A percentile compares a stretch with the other conserved stretches of the same genome.
These are phyloP conservation scores for Klebsormidium nitens DNA, from an alignment of 139 green algal genomes.

Conservation along the genomic window DNA sequence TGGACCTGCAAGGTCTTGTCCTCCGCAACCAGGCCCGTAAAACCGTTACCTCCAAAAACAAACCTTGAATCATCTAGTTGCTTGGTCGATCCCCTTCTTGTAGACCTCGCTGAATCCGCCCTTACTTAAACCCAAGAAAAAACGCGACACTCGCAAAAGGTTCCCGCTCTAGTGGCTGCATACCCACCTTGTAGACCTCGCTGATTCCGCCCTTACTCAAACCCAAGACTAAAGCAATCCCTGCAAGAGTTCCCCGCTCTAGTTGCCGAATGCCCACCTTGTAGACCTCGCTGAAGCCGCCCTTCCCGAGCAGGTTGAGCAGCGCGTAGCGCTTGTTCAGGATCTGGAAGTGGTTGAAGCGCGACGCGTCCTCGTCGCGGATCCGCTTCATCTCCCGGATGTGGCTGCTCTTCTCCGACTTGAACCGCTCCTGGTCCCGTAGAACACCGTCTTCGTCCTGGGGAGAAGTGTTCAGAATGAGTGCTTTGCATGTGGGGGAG, in stretches of 20 bases:
- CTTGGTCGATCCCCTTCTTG: too few relatives aligned
- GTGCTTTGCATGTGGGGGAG: background rate
- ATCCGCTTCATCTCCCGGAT: constrained; percentile 67
- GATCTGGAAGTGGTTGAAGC: constrained; percentile 51
- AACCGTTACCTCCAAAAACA: too few relatives aligned
- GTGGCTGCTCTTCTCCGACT: constrained; percentile 64
- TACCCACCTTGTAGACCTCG: constrained; percentile 83
- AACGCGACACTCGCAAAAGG: too few relatives aligned
- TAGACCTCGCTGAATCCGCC: constrained; percentile 93
- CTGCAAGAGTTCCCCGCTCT: too few relatives aligned
- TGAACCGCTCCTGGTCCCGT: constrained; percentile 63
- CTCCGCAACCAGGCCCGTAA: too few relatives aligned
- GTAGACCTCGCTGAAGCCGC: constrained; percentile 91
- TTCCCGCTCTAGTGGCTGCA: too few relatives aligned
- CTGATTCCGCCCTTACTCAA: constrained; percentile 88
- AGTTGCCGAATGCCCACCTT: too few relatives aligned
- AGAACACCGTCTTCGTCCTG: constrained; percentile 40
- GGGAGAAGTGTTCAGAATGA: background rate
- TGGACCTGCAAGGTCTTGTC: too few relatives aligned
- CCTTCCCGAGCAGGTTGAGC: constrained; percentile 78
- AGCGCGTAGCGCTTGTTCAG: constrained; percentile 76
- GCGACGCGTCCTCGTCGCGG: constrained; percentile 68
- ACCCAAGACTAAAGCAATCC: too few relatives aligned
- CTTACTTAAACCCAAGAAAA: too few relatives aligned
- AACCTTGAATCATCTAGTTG: too few relatives aligned